Conservation (phyloP, 2,329 filamentous ascomycete genomes). For the Aureobasidium melanogenum region DNA sequence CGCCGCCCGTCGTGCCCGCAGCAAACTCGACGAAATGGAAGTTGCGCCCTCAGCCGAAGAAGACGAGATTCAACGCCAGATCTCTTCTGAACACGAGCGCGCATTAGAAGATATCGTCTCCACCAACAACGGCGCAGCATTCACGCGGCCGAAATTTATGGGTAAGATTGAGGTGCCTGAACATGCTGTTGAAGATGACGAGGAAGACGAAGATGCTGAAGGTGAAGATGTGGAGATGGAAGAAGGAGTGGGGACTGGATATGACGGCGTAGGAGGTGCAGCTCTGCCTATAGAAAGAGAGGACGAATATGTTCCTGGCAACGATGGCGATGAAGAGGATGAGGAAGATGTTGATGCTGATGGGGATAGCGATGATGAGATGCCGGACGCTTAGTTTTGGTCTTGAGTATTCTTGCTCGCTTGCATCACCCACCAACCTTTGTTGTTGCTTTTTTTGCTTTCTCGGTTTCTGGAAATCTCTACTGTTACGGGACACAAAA, state of each 20-base stretch:
- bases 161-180: background rate
- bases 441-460: background rate
- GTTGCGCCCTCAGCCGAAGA: conserved; percentile 19
- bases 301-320: conserved; percentile 17
- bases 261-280: conserved; percentile 14
- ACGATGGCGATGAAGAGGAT: conserved; percentile 10
- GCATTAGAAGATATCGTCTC: background rate
- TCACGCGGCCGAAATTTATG: conserved; percentile 14
- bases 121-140: background rate
- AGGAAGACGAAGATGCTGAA: conserved; percentile 21
- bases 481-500: background rate
- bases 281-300: background rate
- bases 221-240: conserved; percentile 21
- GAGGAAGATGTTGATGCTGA: conserved; percentile 18
- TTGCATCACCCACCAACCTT: too few relatives aligned
- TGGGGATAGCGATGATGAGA: conserved; percentile 21
- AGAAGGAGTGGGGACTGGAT: conserved; percentile 21
- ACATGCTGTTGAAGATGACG: conserved; percentile 19
- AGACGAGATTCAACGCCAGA: conserved; percentile 3
- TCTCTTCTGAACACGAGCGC: background rate
- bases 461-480: too few relatives aligned
- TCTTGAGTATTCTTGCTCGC: background rate
- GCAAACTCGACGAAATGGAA: conserved; percentile 33
- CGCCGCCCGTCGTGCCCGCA: conserved; percentile 30
- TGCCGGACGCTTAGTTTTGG: conserved; percentile 6